Evolutionary conservation across 2,329 filamentous ascomycete species (phyloP).

Genomic region (Paecilomyces sp.): DNA sequence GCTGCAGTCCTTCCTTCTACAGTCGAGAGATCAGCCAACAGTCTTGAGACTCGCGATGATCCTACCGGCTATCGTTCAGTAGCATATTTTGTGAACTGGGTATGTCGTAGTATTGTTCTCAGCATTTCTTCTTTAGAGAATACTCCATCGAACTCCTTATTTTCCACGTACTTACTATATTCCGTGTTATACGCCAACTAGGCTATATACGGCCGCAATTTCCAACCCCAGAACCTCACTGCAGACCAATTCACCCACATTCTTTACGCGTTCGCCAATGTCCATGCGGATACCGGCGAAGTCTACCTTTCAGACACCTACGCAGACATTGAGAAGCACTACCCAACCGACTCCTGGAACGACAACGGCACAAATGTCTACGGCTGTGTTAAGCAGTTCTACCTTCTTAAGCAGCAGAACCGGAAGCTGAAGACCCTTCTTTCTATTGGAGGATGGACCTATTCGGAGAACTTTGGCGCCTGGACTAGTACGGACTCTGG

Average conservation of each 20-base stretch:
- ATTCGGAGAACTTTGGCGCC: slow-evolving; percentile 65
- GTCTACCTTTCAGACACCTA: slow-evolving; percentile 67
- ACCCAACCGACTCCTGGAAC: slow-evolving; percentile 58
- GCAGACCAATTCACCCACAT: slow-evolving; percentile 78
- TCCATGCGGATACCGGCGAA: slow-evolving; percentile 70
- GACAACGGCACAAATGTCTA: slow-evolving; percentile 66
- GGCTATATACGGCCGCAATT: slow-evolving; percentile 82
- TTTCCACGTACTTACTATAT: neutral
- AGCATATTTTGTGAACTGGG: slow-evolving; percentile 43
- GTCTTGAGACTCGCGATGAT: slow-evolving; percentile 1
- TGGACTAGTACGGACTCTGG: slow-evolving; percentile 56
- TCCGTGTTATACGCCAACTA: neutral
- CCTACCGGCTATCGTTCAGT: slow-evolving; percentile 24
- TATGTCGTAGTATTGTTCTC: slow-evolving; percentile 8
- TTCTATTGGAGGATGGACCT: slow-evolving; percentile 77
- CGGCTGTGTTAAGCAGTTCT: slow-evolving; percentile 45
- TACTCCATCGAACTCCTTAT: neutral
- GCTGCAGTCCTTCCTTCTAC: slow-evolving; percentile 1
- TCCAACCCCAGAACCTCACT: slow-evolving; percentile 77
- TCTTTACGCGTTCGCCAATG: slow-evolving; percentile 86
- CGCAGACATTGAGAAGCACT: slow-evolving; percentile 64
- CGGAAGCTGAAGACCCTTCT: slow-evolving; percentile 72
- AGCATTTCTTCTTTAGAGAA: slow-evolving; percentile 1
- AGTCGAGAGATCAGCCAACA: neutral
- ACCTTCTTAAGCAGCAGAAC: slow-evolving; percentile 64